Base-by-base conservation (phyloP, 768 basidiomycete species). In the Candolleomyces eurysporus region DNA sequence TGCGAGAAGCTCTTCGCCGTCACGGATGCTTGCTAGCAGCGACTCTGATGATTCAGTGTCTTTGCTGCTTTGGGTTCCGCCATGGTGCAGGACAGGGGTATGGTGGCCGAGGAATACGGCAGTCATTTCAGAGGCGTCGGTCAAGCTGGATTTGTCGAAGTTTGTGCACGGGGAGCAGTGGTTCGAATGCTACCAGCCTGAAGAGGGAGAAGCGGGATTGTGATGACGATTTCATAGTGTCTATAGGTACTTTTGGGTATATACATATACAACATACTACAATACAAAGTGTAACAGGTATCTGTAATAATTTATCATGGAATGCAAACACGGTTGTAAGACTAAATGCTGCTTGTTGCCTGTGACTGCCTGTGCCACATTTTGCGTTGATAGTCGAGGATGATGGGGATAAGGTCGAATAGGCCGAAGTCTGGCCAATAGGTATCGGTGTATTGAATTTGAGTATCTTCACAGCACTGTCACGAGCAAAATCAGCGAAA, bases 401-500 rank as follows among this genome's bases (percentile, higher is more conserved):
- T 74, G 56, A 98, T 87, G 1, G 94, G 93, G 22, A 97, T 72
- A 66, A 99, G 85, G 65, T 98, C 92, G 59, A 84, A 79, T 2
- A 98, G 70, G 5, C 94, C 91, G 68, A 97, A 96, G 58, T 95
- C 89, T 0, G 97, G 97, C 97, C 97, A 99, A 68, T 89, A 94
- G 0, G 85, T 84, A 14, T 85, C 76, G 19, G 87, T 82, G 72
- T 97, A 95, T 68, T 98, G 93, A 9, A 99, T 74, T 65, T 96
- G 93, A 0, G 94, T 93, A 64, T 90, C 72, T 67, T 96, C 88
- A 57, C 82, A 88, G 63, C 88, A 87, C 93, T 97, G 68, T 49
- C 16, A 61, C 52, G 19, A 3, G 55, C 30, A 55, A 22, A 52
- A 22, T 17, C 32, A 30, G 2, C 17, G 32, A 17, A 32, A 45